Conservation (phyloP, 1,284 basidiomycete species). For the Violaceomyces palustris region DNA sequence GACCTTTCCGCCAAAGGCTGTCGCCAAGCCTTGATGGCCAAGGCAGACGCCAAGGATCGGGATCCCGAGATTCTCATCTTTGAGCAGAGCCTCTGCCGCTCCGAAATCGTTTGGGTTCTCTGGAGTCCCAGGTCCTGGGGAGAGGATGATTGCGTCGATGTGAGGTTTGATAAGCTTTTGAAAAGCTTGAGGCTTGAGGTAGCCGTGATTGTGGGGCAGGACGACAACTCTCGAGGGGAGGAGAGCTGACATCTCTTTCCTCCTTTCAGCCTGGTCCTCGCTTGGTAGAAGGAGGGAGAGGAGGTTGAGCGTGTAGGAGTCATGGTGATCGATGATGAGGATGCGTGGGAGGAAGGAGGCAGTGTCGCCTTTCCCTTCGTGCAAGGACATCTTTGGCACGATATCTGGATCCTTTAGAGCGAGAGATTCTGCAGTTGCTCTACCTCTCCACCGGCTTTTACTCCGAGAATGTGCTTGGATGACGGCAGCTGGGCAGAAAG, state of each 20-base stretch:
- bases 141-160: constrained; percentile 47
- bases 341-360: constrained; percentile 48
- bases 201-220: constrained; percentile 41
- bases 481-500: too few relatives aligned
- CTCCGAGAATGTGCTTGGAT: too few relatives aligned
- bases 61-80: constrained; percentile 50
- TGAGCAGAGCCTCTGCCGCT: constrained; percentile 32
- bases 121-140: constrained; percentile 47
- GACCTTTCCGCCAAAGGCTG: constrained; percentile 65
- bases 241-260: constrained; percentile 2
- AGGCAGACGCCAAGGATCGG: constrained; percentile 86
- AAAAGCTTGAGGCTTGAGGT: constrained; percentile 24
- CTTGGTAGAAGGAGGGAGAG: constrained; percentile 29
- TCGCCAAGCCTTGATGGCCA: constrained; percentile 81
- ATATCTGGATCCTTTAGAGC: too few relatives aligned
- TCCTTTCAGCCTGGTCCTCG: background rate
- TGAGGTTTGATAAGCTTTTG: constrained; percentile 31
- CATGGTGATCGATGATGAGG: constrained; percentile 48
- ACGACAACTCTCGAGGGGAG: constrained; percentile 33
- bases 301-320: constrained; percentile 51
- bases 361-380: too few relatives aligned
- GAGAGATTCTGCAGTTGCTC: too few relatives aligned
- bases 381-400: too few relatives aligned
- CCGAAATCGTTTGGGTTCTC: constrained; percentile 41
- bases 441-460: too few relatives aligned